Evolutionary conservation across 345 rosid genomes (phyloP), one percentile per base, ranked within the genome.

Genomic region (Capsella bursapastoris): DNA sequence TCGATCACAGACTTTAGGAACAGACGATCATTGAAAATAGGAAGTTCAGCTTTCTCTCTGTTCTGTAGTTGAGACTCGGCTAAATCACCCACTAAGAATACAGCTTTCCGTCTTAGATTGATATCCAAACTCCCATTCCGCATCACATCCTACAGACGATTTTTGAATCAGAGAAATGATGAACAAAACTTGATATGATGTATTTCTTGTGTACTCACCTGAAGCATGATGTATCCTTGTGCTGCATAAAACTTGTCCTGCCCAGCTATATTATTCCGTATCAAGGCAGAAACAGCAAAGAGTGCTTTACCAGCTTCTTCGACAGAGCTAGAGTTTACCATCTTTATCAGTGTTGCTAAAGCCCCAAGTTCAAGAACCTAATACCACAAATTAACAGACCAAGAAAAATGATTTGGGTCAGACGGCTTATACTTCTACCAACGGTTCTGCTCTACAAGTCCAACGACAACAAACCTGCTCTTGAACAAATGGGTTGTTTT

Each of bases 261-360:
- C 58, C 89, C 92, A 81, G 79, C 84, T 57, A 88, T 28, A 83
- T 86, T 89, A 74, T 92, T 90, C 50, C 83, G 82, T 55, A 92
- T 85, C 84, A 95, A 69, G 43, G 94, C 84, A 34, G 96, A 95
- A 80, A 90, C 90, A 84, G 96, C 97, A 85, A 84, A 88, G 25
- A 95, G 83, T 64, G 98, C 94, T 84, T 95, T 95, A 66, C 52
- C 86, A 69, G 94, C 97, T 84, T 95, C 99, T 70, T 95, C 98
- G 7, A 75, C 14, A 14, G 74, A 84, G 61, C 71, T 77, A 28
- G 98, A 89, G 66, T 84, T 85, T 15, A 90, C 88, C 92, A 92
- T 88, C 81, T 73, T 81, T 79, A 92, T 81, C 64, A 95, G 70
- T 80, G 69, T 87, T 22, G 72, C 32, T 52, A 95, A 80, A 8